Base-by-base conservation (phyloP, 345 rosid genomes). In the Psidium friedrichsthalianum region DNA sequence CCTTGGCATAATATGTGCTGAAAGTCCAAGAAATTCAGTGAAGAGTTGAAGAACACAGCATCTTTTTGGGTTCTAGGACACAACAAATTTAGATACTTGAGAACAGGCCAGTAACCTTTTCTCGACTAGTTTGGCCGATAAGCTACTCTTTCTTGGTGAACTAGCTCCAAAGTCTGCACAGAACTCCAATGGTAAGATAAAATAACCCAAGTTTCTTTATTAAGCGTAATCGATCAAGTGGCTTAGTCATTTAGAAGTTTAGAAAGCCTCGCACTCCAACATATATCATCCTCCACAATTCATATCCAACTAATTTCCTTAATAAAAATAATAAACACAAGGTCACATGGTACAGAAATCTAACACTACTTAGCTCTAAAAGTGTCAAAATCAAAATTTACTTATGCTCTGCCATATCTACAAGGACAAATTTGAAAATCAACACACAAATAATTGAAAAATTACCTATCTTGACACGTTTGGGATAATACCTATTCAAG, bases 131-230 rank as follows among this genome's bases (percentile, higher is more conserved):
- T 92, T 94, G 57, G 92, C 87, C 87, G 89, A 89, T 84, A 93
- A 61, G 85, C 89, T 85, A 86, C 86, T 86, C 90, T 91, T 87
- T 96, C 98, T 88, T 90, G 96, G 83, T 88, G 88, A 85, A 96
- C 90, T 85, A 94, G 95, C 90, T 89, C 95, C 90, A 93, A 42
- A 27, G 94, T 92, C 97, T 95, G 88, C 29, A 57, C 61, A 57
- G 27, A 24, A 57, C 61, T 57, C 61, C 61, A 11, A 57, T 9
- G 51, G 54, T 53, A 53, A 53, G 55, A 53, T 53, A 53, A 53
- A 53, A 53, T 53, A 15, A 53, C 55, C 55, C 55, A 53, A 53
- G 55, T 14, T 53, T 53, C 20, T 53, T 53, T 53, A 53, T 15
- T 5, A 53, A 64, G 76, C 74, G 1, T 7, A 64, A 8, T 0